Evolutionary conservation across 106 monocot species (phyloP).

Genomic region (Allium cepa): DNA sequence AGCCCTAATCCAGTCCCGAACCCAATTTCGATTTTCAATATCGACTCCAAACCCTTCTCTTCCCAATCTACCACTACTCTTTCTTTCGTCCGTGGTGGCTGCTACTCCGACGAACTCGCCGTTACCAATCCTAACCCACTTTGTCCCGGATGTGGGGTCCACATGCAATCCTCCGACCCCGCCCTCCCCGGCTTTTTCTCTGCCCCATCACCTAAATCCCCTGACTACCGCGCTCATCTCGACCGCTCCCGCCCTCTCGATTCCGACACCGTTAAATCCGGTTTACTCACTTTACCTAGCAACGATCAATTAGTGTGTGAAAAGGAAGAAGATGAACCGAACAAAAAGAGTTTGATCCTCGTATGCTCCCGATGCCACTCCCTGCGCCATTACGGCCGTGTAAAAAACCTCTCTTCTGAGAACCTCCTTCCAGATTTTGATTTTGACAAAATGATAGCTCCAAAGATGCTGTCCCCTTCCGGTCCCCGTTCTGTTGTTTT

Average conservation of each 20-base stretch:
- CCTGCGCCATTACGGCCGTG: conserved; percentile 82
- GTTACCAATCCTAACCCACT: conserved; percentile 20
- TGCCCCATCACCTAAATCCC: conserved; percentile 41
- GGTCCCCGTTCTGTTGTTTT: conserved; percentile 76
- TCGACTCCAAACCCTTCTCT: conserved; percentile 2
- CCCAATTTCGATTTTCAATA: too few relatives aligned
- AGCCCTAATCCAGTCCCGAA: neutral
- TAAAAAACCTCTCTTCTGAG: conserved; percentile 65
- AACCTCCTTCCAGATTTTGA: conserved; percentile 87
- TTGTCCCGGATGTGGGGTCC: conserved; percentile 92
- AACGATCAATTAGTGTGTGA: neutral
- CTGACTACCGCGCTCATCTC: conserved; percentile 51
- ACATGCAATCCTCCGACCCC: conserved; percentile 68
- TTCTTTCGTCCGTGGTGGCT: conserved; percentile 33
- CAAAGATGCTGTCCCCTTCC: conserved; percentile 56
- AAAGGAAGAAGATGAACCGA: neutral
- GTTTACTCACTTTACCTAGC: conserved; percentile 9
- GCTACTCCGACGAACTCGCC: conserved; percentile 16
- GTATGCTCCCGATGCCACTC: conserved; percentile 98
- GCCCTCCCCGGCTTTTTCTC: conserved; percentile 72
- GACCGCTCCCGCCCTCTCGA: conserved; percentile 24
- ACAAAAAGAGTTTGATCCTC: conserved; percentile 11
- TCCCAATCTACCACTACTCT: conserved; percentile 3
- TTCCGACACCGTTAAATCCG: conserved; percentile 46
- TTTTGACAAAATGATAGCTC: conserved; percentile 65